Evolutionary conservation across 2,329 filamentous ascomycete genomes (phyloP).

Genomic region (Xylaria sp.): DNA sequence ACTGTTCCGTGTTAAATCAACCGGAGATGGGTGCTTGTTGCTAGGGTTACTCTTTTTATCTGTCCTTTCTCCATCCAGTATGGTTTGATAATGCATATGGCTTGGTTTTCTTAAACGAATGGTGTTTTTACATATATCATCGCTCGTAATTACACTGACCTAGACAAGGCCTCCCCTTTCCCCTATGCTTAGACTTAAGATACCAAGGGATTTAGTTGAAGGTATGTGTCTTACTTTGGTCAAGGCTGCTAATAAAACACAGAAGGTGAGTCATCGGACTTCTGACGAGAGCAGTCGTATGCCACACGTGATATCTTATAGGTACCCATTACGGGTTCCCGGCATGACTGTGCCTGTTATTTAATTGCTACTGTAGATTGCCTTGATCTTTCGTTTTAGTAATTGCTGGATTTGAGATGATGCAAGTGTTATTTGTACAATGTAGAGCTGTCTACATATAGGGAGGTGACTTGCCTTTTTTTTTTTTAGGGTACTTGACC

Average conservation of each 20-base stretch:
- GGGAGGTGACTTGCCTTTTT: not conserved
- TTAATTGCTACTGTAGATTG: not conserved
- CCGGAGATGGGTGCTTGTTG: slow-evolving; percentile 48
- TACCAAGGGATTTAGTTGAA: not conserved
- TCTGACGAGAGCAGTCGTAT: not conserved
- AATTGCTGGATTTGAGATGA: not conserved
- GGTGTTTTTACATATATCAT: slow-evolving; percentile 8
- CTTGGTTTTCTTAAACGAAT: slow-evolving; percentile 36
- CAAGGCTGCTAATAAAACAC: not conserved
- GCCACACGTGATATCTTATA: not conserved
- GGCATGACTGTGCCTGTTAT: not conserved
- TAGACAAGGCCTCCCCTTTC: not conserved
- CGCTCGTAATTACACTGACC: not conserved
- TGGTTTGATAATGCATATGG: slow-evolving; percentile 48
- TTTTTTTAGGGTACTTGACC: not conserved
- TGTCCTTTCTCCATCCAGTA: slow-evolving; percentile 48
- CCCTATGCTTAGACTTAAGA: not conserved
- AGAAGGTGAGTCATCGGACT: slow-evolving; percentile 20
- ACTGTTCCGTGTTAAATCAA: slow-evolving; percentile 49
- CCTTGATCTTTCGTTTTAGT: not conserved
- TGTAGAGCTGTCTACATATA: not conserved
- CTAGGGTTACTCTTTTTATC: slow-evolving; percentile 48
- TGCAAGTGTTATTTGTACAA: not conserved
- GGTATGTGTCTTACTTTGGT: not conserved
- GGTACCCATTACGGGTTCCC: not conserved